Percentiles rank a stretch among this genome's conserved stretches.
These are phyloP conservation scores for Exophiala oligosperma DNA, from an alignment of 2,329 filamentous ascomycete species.

Conservation along the genomic window DNA sequence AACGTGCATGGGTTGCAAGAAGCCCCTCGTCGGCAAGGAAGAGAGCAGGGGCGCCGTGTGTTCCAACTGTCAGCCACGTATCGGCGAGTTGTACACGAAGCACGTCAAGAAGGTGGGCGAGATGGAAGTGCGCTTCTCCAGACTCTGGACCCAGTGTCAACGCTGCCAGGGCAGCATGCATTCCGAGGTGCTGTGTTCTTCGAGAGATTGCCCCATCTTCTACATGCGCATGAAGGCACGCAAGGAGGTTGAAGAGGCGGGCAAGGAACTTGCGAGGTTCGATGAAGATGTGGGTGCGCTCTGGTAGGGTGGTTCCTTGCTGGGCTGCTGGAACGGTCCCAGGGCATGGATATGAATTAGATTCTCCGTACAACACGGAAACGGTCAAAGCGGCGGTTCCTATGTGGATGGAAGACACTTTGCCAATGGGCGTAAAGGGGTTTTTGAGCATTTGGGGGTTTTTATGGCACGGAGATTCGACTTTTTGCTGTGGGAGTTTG, in stretches of 20 bases:
- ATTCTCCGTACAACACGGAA: background rate
- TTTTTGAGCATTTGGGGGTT: background rate
- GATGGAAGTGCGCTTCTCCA: constrained; percentile 85
- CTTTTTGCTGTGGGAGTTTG: background rate
- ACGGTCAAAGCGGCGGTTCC: too few relatives aligned
- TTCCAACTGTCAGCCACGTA: constrained; percentile 75
- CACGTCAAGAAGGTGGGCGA: constrained; percentile 86
- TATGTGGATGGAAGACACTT: too few relatives aligned
- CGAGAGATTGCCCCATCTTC: constrained; percentile 96
- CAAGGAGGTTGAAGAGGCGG: constrained; percentile 95
- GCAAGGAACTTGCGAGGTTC: constrained; percentile 86
- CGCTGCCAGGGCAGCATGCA: constrained; percentile 97
- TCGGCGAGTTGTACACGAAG: constrained; percentile 92
- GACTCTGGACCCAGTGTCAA: constrained; percentile 98
- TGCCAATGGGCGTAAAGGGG: too few relatives aligned
- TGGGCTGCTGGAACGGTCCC: background rate
- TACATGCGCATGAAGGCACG: constrained; percentile 99
- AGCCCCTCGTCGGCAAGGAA: constrained; percentile 76
- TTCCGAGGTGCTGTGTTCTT: constrained; percentile 96
- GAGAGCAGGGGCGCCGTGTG: constrained; percentile 87
- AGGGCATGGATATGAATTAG: too few relatives aligned
- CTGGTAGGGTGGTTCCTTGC: constrained; percentile 15
- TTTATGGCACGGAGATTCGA: background rate
- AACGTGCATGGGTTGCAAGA: constrained; percentile 99
- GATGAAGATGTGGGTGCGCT: constrained; percentile 72